Base-by-base conservation (phyloP, 2,329 filamentous ascomycete species). In the Fusarium sp. region DNA sequence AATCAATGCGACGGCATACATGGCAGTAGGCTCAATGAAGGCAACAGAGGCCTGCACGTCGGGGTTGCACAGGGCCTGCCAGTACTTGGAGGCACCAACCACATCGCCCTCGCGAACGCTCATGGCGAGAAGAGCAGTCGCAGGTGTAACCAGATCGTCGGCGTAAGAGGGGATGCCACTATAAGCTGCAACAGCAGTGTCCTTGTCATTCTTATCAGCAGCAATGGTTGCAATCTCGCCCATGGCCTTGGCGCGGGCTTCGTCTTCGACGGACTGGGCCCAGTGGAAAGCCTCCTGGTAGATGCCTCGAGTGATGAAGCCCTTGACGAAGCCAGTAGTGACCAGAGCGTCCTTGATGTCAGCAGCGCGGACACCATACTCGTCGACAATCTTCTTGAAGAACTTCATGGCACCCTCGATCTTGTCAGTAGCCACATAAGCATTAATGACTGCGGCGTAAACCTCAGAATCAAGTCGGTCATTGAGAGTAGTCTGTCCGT, bases 391-490 rank as follows among this genome's bases (percentile, higher is more conserved):
- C 78, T 91, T 94, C 71, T 91, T 84, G 76, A 96, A 90, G 78
- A 99, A 98, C 74, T 91, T 92, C 78, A 91, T 85, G 37, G 93
- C 96, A 37, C 93, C 93, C 39, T 93, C 90, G 35, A 91, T 80
- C 79, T 95, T 92, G 72, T 92, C 91, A 63, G 91, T 94, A 41
- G 90, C 84, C 56, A 96, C 87, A 74, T 98, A 98, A 2, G 94
- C 94, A 71, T 93, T 92, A 79, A 98, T 90, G 53, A 99, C 84
- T n/a, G 95, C 87, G 23, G 94, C 93, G 75, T 99, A 98, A 9
- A 98, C 91, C 68, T 93, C 86, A 27, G 90, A 88, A 76, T 98
- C 95, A 46, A 92, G 85, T 49, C 94, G 90, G 66, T 91, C 85
- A 45, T 90, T 84, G 11, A 94, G 82, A 18, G 87, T 87, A 45